Base-by-base conservation (phyloP, 1,284 basidiomycete genomes). In the Laetiporus sulphureus region DNA sequence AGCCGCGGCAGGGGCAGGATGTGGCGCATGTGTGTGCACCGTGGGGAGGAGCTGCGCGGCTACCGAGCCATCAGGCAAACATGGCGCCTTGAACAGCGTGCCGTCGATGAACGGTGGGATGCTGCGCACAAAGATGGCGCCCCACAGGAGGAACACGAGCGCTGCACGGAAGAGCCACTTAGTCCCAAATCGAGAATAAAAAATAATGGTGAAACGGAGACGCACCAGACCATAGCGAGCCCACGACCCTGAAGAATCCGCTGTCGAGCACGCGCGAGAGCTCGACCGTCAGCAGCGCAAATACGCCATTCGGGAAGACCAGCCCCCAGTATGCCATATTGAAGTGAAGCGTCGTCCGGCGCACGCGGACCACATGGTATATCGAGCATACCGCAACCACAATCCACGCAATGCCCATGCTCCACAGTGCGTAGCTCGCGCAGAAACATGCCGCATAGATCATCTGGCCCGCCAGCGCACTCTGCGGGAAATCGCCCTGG, bases 241-340 rank as follows among this genome's bases (percentile, higher is more conserved):
- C 60, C 38, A 58, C 55, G 6, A 47, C 59, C 19, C 54, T 53
- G 53, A 61, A 62, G 43, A 54, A 57, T 4, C 52, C 48, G 42
- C 73, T 74, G 38, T 72, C 59, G 27, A 77, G 59, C 37, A 73
- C 67, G 7, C 44, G 59, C 5, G 66, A 68, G 5, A 77, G 59
- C 34, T 69, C 61, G 5, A 71, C 65, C 2, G 71, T 70, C 13
- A 73, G 57, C 2, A 72, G 54, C 2, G 71, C 66, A 41, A 67
- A 75, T 2, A 71, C 69, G 19, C 72, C 58, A 49, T 72, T 73
- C 7, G 72, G 72, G 60, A 75, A 74, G 45, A 74, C 58, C 33
- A 73, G 57, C 4, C 71, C 72, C 72, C 73, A 75, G 48, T 66
- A 71, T 1, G 64, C 55, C 25, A 74, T 42, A 25, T 59, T 62